phyloP scores from a whole-genome alignment of 768 basidiomycete genomes.

The Mycena epipterygia region DNA sequence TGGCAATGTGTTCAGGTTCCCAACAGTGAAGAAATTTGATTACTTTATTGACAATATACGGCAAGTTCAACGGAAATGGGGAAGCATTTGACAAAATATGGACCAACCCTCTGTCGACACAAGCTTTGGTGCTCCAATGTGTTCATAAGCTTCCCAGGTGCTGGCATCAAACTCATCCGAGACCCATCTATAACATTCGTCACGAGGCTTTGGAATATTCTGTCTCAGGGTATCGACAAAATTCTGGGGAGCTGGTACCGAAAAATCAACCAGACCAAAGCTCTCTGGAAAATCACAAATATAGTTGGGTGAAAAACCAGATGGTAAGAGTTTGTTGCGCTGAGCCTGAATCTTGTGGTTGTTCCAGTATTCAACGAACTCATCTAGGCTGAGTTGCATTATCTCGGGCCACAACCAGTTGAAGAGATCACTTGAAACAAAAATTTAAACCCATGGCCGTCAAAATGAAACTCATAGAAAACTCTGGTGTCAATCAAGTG shows the following conservation, averaged over 20 bases:
- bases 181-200: slow-evolving; percentile 31
- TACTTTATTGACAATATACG: too few species aligned
- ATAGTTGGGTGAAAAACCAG: slow-evolving; percentile 17
- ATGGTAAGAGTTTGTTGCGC: slow-evolving; percentile 26
- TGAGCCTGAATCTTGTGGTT: slow-evolving; percentile 33
- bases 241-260: not conserved
- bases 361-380: slow-evolving; percentile 41
- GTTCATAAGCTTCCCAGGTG: too few species aligned
- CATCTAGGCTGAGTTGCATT: slow-evolving; percentile 37
- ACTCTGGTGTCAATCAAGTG: not conserved
- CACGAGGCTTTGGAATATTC: slow-evolving; percentile 21
- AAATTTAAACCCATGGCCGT: slow-evolving; percentile 41
- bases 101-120: too few species aligned
- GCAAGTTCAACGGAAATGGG: too few species aligned
- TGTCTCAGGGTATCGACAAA: slow-evolving; percentile 14
- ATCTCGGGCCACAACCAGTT: slow-evolving; percentile 46
- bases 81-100: too few species aligned
- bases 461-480: slow-evolving; percentile 36
- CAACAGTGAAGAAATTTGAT: too few species aligned
- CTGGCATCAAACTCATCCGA: too few species aligned
- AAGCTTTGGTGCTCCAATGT: too few species aligned
- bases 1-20: too few species aligned
- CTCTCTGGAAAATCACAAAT: slow-evolving; percentile 28
- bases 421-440: slow-evolving; percentile 36
- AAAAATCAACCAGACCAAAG: slow-evolving; percentile 21